These are phyloP conservation scores for Amanita thiersii DNA, from an alignment of 768 basidiomycete genomes.

Conservation along the genomic window DNA sequence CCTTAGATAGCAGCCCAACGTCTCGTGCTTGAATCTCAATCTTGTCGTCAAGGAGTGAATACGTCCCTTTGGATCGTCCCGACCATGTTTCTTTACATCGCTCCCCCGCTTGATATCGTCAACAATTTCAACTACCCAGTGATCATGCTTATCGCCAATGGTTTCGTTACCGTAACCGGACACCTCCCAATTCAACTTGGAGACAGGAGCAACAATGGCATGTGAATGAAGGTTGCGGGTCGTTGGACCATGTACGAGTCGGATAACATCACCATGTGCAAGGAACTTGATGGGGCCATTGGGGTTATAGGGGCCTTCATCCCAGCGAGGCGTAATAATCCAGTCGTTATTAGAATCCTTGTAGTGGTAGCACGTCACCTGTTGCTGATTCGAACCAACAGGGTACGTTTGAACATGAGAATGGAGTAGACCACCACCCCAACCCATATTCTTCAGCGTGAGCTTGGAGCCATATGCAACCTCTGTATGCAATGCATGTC, in stretches of 20 bases:
- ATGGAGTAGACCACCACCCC: conserved; percentile 93
- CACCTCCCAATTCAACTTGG: conserved; percentile 87
- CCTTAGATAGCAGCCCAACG: conserved; percentile 78
- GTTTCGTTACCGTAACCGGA: conserved; percentile 91
- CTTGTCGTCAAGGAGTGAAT: conserved; percentile 92
- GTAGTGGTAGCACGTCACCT: conserved; percentile 99
- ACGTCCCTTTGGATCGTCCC: conserved; percentile 3
- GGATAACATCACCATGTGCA: conserved; percentile 66
- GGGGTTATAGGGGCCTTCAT: conserved; percentile 56
- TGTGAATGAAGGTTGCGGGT: conserved; percentile 93
- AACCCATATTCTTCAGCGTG: conserved; percentile 95
- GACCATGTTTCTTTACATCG: conserved; percentile 17
- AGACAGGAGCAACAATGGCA: conserved; percentile 75
- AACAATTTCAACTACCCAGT: conserved; percentile 91
- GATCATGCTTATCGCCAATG: conserved; percentile 80
- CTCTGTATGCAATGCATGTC: conserved; percentile 35
- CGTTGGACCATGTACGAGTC: conserved; percentile 77
- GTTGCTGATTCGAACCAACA: conserved; percentile 86
- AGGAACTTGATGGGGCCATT: conserved; percentile 66
- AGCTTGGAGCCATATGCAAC: conserved; percentile 85
- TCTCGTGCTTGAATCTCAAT: conserved; percentile 72
- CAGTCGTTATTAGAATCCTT: conserved; percentile 98
- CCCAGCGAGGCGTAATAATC: conserved; percentile 76
- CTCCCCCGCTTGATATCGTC: conserved; percentile 74
- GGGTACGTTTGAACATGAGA: conserved; percentile 97